Evolutionary conservation across 768 basidiomycete genomes (phyloP).

Genomic region (Pilatotrama ljubarskyi): DNA sequence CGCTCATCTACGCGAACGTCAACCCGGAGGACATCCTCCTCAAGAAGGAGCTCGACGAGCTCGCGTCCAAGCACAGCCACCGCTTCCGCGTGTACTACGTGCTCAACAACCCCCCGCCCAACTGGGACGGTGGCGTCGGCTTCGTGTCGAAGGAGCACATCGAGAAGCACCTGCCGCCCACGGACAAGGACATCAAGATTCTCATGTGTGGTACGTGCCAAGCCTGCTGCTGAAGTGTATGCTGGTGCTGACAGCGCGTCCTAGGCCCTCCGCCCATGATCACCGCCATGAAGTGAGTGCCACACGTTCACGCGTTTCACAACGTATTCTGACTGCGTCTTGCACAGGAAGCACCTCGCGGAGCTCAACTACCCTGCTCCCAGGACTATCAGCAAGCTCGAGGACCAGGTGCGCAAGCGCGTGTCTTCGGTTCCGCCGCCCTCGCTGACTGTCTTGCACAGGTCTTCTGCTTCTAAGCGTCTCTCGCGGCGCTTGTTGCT

Average conservation of each 20-base stretch:
- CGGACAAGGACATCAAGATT: slow-evolving; percentile 62
- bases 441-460: slow-evolving; percentile 4
- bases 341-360: slow-evolving; percentile 77
- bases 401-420: slow-evolving; percentile 64
- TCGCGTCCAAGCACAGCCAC: slow-evolving; percentile 58
- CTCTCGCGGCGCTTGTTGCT: background rate
- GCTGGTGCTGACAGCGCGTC: background rate
- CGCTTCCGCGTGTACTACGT: slow-evolving; percentile 87
- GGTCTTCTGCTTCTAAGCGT: slow-evolving; percentile 29
- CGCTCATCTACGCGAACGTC: slow-evolving; percentile 96
- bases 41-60: slow-evolving; percentile 81
- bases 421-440: background rate
- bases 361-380: slow-evolving; percentile 88
- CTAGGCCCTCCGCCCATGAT: slow-evolving; percentile 77
- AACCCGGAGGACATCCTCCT: slow-evolving; percentile 90
- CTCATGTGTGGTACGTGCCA: slow-evolving; percentile 73
- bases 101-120: slow-evolving; percentile 89
- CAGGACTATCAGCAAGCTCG: slow-evolving; percentile 88
- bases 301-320: slow-evolving; percentile 10
- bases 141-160: slow-evolving; percentile 95
- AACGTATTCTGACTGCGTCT: background rate
- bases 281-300: slow-evolving; percentile 70
- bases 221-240: background rate
- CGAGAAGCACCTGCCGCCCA: slow-evolving; percentile 70
- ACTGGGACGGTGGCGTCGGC: slow-evolving; percentile 87